phyloP scores from a whole-genome alignment of 2,329 filamentous ascomycete genomes.

The Plectosphaerella cucumerina region DNA sequence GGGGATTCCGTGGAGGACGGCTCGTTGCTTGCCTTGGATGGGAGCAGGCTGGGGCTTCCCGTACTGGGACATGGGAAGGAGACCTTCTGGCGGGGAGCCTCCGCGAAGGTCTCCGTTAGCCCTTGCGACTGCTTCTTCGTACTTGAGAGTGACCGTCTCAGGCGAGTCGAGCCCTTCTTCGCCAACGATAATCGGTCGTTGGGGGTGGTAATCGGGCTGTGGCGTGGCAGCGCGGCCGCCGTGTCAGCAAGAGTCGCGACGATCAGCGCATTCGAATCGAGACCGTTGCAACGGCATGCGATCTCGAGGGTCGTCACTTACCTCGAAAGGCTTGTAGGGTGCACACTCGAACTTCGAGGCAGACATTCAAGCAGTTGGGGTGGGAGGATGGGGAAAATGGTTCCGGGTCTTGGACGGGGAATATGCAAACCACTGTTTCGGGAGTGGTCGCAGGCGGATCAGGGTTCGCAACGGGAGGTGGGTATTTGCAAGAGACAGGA shows the following conservation, averaged over 20 bases:
- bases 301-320: constrained; percentile 35
- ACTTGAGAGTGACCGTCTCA: constrained; percentile 50
- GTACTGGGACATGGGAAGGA: constrained; percentile 70
- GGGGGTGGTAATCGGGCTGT: constrained; percentile 49
- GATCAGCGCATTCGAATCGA: not conserved
- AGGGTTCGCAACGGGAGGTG: too few relatives aligned
- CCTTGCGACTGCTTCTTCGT: constrained; percentile 52
- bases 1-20: constrained; percentile 6
- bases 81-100: constrained; percentile 49
- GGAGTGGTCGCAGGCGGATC: constrained; percentile 6
- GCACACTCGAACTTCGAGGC: constrained; percentile 50
- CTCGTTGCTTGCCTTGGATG: constrained; percentile 68
- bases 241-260: constrained; percentile 9
- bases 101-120: constrained; percentile 48
- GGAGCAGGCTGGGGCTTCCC: constrained; percentile 76
- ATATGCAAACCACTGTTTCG: constrained; percentile 16
- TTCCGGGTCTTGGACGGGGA: constrained; percentile 8
- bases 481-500: constrained; percentile 9
- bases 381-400: constrained; percentile 12
- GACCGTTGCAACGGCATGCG: not conserved
- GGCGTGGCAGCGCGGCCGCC: not conserved
- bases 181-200: constrained; percentile 51
- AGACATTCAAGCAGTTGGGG: constrained; percentile 51
- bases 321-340: constrained; percentile 56
- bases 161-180: constrained; percentile 55